Evolutionary conservation across 1,284 basidiomycete species (phyloP).

Genomic region (Erythrobasidium hasegawianum): DNA sequence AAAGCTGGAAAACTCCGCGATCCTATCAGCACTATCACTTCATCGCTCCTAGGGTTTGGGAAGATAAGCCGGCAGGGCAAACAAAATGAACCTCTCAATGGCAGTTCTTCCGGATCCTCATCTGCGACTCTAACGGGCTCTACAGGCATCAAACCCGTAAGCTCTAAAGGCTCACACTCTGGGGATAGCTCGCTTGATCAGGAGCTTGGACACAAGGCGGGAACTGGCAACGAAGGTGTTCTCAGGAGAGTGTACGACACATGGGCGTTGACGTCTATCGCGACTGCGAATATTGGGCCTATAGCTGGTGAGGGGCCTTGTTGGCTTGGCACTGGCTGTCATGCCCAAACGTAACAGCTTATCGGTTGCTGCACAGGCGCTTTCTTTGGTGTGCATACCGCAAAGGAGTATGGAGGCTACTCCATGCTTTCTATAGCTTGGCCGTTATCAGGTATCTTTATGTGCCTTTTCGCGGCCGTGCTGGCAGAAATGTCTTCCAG

Average conservation of each 20-base stretch:
- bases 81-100: slow-evolving; percentile 2
- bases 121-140: neutral
- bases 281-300: slow-evolving; percentile 27
- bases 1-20: slow-evolving; percentile 2
- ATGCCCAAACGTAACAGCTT: no score
- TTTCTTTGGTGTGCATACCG: slow-evolving; percentile 42
- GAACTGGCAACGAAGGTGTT: slow-evolving; percentile 4
- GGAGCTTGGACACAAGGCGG: slow-evolving; percentile 9
- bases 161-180: neutral
- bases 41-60: neutral
- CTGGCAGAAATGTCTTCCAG: slow-evolving; percentile 44
- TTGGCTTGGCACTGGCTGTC: neutral
- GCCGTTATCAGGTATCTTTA: slow-evolving; percentile 44
- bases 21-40: slow-evolving; percentile 31
- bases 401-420: slow-evolving; percentile 41
- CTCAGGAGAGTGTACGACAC: slow-evolving; percentile 22
- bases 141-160: neutral
- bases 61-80: slow-evolving; percentile 2
- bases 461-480: slow-evolving; percentile 41
- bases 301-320: slow-evolving; percentile 17
- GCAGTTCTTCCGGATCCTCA: neutral
- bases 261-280: slow-evolving; percentile 17
- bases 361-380: slow-evolving; percentile 34
- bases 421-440: slow-evolving; percentile 43
- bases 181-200: neutral